phyloP scores from a whole-genome alignment of 192 early-diverging fungal genomes.

The Piromyces finnis region DNA sequence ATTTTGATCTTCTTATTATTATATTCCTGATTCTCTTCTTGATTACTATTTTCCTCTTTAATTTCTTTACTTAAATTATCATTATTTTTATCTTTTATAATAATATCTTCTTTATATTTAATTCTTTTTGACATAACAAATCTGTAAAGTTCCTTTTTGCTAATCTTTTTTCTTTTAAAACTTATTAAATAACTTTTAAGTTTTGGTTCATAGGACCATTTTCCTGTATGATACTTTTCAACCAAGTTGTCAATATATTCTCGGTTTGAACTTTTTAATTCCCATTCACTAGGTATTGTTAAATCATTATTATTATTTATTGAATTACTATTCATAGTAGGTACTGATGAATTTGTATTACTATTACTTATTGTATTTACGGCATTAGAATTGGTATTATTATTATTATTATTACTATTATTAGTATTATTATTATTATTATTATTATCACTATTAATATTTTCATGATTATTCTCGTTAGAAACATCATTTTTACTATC shows the following conservation, averaged over 20 bases:
- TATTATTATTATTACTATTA: background rate
- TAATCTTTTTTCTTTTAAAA: background rate
- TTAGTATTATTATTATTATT: background rate
- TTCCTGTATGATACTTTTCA: background rate
- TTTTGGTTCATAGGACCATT: background rate
- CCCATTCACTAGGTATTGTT: background rate
- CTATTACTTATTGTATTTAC: background rate
- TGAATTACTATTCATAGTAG: background rate
- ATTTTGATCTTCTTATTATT: background rate
- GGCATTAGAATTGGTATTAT: background rate
- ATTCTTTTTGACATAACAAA: background rate
- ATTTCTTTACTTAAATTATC: background rate
- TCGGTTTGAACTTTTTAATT: background rate
- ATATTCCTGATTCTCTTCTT: background rate
- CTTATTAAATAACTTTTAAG: background rate
- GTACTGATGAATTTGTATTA: background rate
- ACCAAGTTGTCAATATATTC: background rate
- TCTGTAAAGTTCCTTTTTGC: background rate
- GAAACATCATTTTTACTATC: too few species aligned
- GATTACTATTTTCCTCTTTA: background rate
- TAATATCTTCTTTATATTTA: background rate
- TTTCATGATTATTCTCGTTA: too few species aligned
- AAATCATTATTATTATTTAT: background rate
- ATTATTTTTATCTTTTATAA: background rate
- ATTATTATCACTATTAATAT: too few species aligned